phyloP scores from a whole-genome alignment of 1,139 yeast species.

The Blastobotrys persicus region DNA sequence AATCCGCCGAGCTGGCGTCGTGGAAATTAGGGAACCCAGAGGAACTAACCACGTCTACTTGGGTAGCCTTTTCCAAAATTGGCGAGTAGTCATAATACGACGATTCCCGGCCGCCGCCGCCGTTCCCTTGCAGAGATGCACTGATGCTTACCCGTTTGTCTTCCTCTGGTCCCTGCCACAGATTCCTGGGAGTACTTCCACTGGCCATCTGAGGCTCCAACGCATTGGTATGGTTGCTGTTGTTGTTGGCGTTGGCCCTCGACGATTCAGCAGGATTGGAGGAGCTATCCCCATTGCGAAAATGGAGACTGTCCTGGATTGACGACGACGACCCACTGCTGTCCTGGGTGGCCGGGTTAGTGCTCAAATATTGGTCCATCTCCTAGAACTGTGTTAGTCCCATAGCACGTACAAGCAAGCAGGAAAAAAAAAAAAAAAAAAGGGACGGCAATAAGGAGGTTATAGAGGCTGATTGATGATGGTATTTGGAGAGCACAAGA shows the following conservation, averaged over 20 bases:
- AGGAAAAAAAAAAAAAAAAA: background rate
- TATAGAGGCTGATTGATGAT: background rate
- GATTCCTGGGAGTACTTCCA: too few species aligned
- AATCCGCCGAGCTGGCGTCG: background rate
- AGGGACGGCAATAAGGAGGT: background rate
- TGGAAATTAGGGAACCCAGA: constrained; percentile 3
- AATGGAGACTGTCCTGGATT: constrained; percentile 10
- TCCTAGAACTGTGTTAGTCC: constrained; percentile 13
- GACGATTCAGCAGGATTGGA: background rate
- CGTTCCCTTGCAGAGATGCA: constrained; percentile 13
- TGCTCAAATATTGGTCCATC: constrained; percentile 18
- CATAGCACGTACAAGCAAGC: constrained; percentile 1
- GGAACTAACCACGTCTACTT: constrained; percentile 16
- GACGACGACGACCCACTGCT: constrained; percentile 8
- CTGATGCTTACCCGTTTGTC: constrained; percentile 14
- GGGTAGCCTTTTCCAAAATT: constrained; percentile 29
- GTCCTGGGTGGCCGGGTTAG: constrained; percentile 2
- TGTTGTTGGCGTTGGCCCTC: constrained; percentile 3
- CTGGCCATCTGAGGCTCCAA: too few species aligned
- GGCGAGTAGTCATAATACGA: constrained; percentile 29
- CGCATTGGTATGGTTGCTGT: constrained; percentile 3
- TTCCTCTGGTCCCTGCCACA: background rate
- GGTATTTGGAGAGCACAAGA: background rate
- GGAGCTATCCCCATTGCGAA: background rate
- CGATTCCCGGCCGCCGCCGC: constrained; percentile 22